phyloP scores from a whole-genome alignment of 2,329 filamentous ascomycete species.

The Macroventuria anomochaeta region DNA sequence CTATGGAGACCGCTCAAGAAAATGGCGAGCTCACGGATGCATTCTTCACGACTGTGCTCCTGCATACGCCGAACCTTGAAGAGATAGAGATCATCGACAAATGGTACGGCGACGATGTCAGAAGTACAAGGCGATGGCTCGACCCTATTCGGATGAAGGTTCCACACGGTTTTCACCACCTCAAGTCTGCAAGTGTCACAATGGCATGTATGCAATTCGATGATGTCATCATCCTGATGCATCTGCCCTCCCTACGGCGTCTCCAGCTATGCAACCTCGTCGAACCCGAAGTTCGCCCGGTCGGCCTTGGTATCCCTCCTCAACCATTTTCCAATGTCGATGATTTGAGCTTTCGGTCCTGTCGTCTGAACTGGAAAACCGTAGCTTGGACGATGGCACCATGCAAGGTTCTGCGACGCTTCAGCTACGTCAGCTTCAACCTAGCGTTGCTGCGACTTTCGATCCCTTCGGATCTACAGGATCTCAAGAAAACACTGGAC shows the following conservation, averaged over 20 bases:
- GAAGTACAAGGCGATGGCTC: conserved; percentile 7
- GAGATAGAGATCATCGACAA: conserved; percentile 12
- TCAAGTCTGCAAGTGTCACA: conserved; percentile 11
- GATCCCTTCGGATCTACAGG: conserved; percentile 5
- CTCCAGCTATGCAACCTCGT: conserved; percentile 16
- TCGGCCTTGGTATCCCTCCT: conserved; percentile 6
- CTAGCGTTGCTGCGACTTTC: conserved; percentile 10
- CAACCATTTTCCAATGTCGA: conserved; percentile 10
- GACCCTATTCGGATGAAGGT: conserved; percentile 15
- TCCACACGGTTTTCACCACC: conserved; percentile 1
- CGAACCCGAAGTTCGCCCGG: conserved; percentile 8
- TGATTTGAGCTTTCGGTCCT: conserved; percentile 9
- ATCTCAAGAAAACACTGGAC: conserved; percentile 3
- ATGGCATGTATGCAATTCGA: conserved; percentile 17
- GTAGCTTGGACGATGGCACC: conserved; percentile 16
- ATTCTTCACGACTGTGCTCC: conserved; percentile 4
- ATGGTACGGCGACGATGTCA: conserved; percentile 16
- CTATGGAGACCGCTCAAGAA: not conserved
- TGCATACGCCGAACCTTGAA: conserved; percentile 6
- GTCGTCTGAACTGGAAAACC: conserved; percentile 16
- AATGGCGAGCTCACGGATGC: conserved; percentile 13
- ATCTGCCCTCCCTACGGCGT: conserved; percentile 7
- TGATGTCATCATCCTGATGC: conserved; percentile 14
- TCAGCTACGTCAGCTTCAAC: conserved; percentile 17
- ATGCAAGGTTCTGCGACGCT: conserved; percentile 7